Percentiles rank a stretch among this genome's conserved stretches.
phyloP scores from a whole-genome alignment of 208 protist genomes.

The Leishmania amazonensis region DNA sequence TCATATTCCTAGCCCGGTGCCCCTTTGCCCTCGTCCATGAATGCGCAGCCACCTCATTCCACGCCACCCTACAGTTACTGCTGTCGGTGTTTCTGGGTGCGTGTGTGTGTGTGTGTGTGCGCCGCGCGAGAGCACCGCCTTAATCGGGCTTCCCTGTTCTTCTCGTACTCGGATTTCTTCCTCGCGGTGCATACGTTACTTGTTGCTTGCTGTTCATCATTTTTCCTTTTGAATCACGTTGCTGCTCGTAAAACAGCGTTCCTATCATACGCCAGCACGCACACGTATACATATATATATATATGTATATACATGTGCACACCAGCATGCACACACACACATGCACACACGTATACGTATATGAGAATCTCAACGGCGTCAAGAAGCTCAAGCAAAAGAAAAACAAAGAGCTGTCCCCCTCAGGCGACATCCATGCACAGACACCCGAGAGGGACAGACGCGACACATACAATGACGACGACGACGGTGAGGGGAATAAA shows the following conservation, averaged over 20 bases:
- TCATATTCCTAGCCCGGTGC: neutral
- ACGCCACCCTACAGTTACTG: too few relatives aligned
- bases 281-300: neutral
- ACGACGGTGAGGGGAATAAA: too few relatives aligned
- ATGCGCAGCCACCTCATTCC: too few relatives aligned
- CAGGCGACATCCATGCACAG: neutral
- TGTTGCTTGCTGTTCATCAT: neutral
- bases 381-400: constrained; percentile 8
- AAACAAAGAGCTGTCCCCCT: neutral
- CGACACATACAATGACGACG: too few relatives aligned
- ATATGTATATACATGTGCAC: neutral
- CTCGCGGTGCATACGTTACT: neutral
- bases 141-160: neutral
- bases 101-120: too few relatives aligned
- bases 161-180: neutral
- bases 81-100: neutral
- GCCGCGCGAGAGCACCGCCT: neutral
- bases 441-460: neutral
- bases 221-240: neutral
- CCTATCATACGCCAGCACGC: neutral
- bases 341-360: neutral
- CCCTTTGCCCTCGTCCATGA: too few relatives aligned
- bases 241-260: neutral
- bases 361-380: neutral
- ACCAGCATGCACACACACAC: constrained; percentile 5